These are phyloP conservation scores for Chaetomium cochliodes DNA, from an alignment of 495 filamentous ascomycete genomes.

Conservation along the genomic window DNA sequence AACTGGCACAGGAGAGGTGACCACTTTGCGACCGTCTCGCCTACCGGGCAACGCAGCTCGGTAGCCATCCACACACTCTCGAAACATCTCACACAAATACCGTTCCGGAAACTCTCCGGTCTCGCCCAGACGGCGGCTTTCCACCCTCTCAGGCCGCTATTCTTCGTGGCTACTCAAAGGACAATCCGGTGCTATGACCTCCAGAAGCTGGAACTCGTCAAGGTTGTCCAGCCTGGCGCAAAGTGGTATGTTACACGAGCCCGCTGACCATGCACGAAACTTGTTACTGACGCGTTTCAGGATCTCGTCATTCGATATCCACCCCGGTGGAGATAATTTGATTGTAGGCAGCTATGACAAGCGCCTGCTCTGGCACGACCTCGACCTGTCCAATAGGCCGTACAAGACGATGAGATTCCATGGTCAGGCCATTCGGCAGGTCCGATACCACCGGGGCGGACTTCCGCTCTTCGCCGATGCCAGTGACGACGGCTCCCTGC, in stretches of 20 bases:
- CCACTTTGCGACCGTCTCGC: slow-evolving; percentile 90
- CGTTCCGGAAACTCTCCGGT: slow-evolving; percentile 83
- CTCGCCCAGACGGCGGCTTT: slow-evolving; percentile 87
- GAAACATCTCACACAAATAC: slow-evolving; percentile 90
- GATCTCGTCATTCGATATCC: slow-evolving; percentile 92
- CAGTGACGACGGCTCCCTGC: slow-evolving; percentile 87
- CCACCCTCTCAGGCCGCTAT: slow-evolving; percentile 87
- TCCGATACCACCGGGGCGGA: slow-evolving; percentile 78
- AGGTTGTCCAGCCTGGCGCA: slow-evolving; percentile 87
- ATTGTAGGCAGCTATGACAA: slow-evolving; percentile 93
- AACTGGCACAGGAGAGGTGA: slow-evolving; percentile 93
- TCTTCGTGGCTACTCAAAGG: slow-evolving; percentile 94
- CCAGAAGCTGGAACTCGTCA: slow-evolving; percentile 80
- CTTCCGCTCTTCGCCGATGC: slow-evolving; percentile 90
- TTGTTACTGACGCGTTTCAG: slow-evolving; percentile 45
- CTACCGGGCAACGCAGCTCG: slow-evolving; percentile 71
- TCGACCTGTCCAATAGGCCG: slow-evolving; percentile 83
- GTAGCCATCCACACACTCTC: slow-evolving; percentile 93
- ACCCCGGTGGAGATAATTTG: slow-evolving; percentile 89
- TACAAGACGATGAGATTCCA: slow-evolving; percentile 98
- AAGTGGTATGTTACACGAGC: slow-evolving; percentile 43
- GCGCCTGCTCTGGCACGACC: slow-evolving; percentile 92
- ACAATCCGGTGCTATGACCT: slow-evolving; percentile 91
- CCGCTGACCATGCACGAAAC: background rate
- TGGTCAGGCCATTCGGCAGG: slow-evolving; percentile 80